Base-by-base conservation (phyloP, 2,329 filamentous ascomycete genomes). In the Orbilia brochopaga region DNA sequence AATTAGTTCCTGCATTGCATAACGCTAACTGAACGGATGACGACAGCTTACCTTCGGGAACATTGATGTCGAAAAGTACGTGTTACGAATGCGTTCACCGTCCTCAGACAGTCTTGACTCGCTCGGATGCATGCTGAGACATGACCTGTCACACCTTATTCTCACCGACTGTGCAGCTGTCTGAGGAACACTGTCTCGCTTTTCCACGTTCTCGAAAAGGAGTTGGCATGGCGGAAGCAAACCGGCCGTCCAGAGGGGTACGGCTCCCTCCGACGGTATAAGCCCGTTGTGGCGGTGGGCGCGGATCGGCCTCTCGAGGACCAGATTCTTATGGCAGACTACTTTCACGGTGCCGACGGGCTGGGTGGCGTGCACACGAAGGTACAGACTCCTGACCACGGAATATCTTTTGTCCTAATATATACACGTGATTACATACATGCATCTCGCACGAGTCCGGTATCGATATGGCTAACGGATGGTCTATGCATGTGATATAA, bases 121-220 rank as follows among this genome's bases (percentile, higher is more conserved):
- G n/a, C 42, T 62, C 15, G 27, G 13, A 23, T 52, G 13, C n/a
- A 30, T 30, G 35, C 23, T 46, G 42, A 32, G 27, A 15, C 24
- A 30, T 30, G 24, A 30, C 24, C 6, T 8, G 32, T 15, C n/a
- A n/a, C 15, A 53, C 13, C 42, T 46, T 46, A 15, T 15, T 54
- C 27, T 8, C 23, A 13, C 2, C 6, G 42, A n/a, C 44, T 44
- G 21, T 52, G 19, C 70, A 92, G 89, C 79, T 97, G 92, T 77
- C 83, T 97, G 56, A 87, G 89, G 56, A 99, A 99, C 80, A 88
- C 90, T 15, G 88, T 97, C 42, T 90, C 91, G 23, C 83, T 97
- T 73, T 97, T 99, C 81, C 89, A 97, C 77, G 88, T 96, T 67
- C 85, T 99, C 59, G 91, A 96, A 75, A 90, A 91, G 78, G 94